These are phyloP conservation scores for Colletotrichum sp. DNA, from an alignment of 2,329 filamentous ascomycete genomes.

Conservation along the genomic window DNA sequence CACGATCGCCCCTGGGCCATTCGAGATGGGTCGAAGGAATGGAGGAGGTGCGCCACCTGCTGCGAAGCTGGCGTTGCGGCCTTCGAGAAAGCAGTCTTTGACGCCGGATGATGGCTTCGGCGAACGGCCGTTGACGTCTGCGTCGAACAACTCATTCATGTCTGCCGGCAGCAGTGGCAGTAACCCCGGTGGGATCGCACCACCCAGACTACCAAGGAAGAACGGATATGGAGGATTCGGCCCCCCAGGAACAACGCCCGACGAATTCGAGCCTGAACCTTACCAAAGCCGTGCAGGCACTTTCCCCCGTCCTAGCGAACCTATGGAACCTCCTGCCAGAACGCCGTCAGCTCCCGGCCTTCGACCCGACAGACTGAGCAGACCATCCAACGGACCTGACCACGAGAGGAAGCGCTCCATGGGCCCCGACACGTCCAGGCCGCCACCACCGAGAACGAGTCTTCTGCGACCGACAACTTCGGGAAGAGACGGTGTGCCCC, in stretches of 20 bases:
- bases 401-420: constrained; percentile 45
- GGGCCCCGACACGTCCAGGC: constrained; percentile 55
- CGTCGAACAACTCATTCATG: constrained; percentile 31
- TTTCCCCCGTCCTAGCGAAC: constrained; percentile 49
- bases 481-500: constrained; percentile 42
- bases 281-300: constrained; percentile 56
- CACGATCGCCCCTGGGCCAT: constrained; percentile 69
- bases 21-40: constrained; percentile 53
- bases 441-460: constrained; percentile 58
- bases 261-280: constrained; percentile 41
- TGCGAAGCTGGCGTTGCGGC: constrained; percentile 37
- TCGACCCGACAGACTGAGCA: constrained; percentile 42
- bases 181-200: constrained; percentile 27
- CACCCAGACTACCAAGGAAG: constrained; percentile 48
- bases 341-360: constrained; percentile 54
- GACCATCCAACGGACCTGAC: constrained; percentile 26
- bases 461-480: constrained; percentile 46
- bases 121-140: constrained; percentile 34
- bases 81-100: constrained; percentile 28
- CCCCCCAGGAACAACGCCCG: constrained; percentile 43
- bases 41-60: constrained; percentile 24
- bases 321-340: constrained; percentile 42
- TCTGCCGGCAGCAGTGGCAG: constrained; percentile 17
- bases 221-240: constrained; percentile 66
- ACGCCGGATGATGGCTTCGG: constrained; percentile 18